These are phyloP conservation scores for Aurantiochytrium sp. DNA, from an alignment of 108 stramenopile species.

Conservation along the genomic window DNA sequence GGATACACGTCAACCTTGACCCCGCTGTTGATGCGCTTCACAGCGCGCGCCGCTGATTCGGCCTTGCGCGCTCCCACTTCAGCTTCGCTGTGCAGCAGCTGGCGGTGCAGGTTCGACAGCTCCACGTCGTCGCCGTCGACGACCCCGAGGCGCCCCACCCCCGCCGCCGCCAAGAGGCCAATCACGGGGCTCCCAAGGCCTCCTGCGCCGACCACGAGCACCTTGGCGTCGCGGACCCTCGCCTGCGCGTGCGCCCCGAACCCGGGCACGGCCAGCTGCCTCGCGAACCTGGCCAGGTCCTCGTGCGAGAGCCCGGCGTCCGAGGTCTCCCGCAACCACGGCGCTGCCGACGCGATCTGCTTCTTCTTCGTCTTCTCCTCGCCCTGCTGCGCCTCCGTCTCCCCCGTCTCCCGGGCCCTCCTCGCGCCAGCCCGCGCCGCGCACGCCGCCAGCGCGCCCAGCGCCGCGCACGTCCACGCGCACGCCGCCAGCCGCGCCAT, in stretches of 20 bases:
- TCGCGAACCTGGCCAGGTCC: not conserved
- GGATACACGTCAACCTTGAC: conserved; percentile 48
- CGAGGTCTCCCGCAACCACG: not conserved
- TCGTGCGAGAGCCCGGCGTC: not conserved
- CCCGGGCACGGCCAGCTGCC: conserved; percentile 25
- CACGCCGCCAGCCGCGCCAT: too few species aligned
- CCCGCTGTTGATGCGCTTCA: conserved; percentile 71
- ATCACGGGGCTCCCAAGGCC: conserved; percentile 81
- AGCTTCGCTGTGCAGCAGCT: conserved; percentile 76
- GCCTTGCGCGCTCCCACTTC: conserved; percentile 72
- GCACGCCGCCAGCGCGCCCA: too few species aligned
- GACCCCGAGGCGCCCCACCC: conserved; percentile 76
- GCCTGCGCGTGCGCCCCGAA: conserved; percentile 26
- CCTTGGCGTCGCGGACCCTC: conserved; percentile 61
- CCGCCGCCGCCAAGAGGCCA: conserved; percentile 87
- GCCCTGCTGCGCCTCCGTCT: too few species aligned
- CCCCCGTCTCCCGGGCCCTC: too few species aligned
- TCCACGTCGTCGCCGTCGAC: conserved; percentile 94
- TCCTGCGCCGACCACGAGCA: conserved; percentile 87
- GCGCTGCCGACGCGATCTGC: too few species aligned
- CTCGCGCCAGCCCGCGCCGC: too few species aligned
- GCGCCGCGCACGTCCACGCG: too few species aligned
- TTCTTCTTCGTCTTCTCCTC: too few species aligned
- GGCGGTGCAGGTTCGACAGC: conserved; percentile 84
- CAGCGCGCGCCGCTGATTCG: conserved; percentile 59